Percentiles rank a stretch among this genome's conserved stretches.
These are phyloP conservation scores for Eimeria falciformis DNA, from an alignment of 169 alveolate species.

Conservation along the genomic window DNA sequence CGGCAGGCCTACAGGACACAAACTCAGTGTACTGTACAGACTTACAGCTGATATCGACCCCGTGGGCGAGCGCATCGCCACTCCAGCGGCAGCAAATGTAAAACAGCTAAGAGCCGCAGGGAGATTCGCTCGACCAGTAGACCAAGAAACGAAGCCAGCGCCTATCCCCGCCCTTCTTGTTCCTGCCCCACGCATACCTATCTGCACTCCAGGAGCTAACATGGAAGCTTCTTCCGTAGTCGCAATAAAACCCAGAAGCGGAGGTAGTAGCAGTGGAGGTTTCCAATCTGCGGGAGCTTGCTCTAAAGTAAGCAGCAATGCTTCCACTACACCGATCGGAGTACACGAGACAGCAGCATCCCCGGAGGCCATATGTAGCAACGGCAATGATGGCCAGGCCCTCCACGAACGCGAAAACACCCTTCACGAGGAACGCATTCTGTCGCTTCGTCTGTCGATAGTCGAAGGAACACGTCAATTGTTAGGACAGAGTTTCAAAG, in stretches of 20 bases:
- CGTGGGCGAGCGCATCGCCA: slow-evolving; percentile 40
- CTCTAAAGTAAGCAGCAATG: background rate
- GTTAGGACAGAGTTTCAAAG: slow-evolving; percentile 22
- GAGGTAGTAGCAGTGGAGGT: slow-evolving; percentile 61
- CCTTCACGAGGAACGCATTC: background rate
- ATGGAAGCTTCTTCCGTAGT: slow-evolving; percentile 26
- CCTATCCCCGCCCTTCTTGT: slow-evolving; percentile 52
- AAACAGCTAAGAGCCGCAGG: slow-evolving; percentile 47
- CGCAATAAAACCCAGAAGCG: slow-evolving; percentile 53
- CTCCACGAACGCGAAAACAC: background rate
- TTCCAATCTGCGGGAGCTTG: slow-evolving; percentile 11
- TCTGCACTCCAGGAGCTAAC: slow-evolving; percentile 62
- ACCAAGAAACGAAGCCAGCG: slow-evolving; percentile 35
- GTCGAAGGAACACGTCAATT: slow-evolving; percentile 50
- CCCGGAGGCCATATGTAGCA: background rate
- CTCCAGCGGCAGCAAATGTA: slow-evolving; percentile 31
- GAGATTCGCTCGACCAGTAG: slow-evolving; percentile 38
- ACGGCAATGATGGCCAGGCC: background rate
- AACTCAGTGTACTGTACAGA: slow-evolving; percentile 72
- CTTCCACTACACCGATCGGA: background rate
- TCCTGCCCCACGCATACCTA: slow-evolving; percentile 66
- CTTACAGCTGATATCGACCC: slow-evolving; percentile 71
- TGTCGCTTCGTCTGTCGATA: background rate
- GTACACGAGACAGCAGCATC: background rate
- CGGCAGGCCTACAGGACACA: slow-evolving; percentile 77